Percentiles rank a stretch among this genome's conserved stretches.
phyloP scores from a whole-genome alignment of 2,329 filamentous ascomycete genomes.

The Ophiostoma triangulosporum region DNA sequence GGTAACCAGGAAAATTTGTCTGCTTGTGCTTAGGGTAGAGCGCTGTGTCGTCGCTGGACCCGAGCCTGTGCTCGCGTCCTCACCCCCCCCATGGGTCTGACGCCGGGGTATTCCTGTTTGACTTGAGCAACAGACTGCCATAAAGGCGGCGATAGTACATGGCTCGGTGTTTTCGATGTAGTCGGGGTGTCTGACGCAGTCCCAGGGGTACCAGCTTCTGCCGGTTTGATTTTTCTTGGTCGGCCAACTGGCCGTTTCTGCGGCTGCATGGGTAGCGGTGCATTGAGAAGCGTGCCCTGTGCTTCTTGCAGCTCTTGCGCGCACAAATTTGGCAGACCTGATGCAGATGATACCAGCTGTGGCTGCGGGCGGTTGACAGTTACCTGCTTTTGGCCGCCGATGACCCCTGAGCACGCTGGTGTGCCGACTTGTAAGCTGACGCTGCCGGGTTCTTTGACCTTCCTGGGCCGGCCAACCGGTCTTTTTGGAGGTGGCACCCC shows the following conservation, averaged over 20 bases:
- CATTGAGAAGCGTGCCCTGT: no score
- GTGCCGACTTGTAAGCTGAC: background rate
- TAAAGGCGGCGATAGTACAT: background rate
- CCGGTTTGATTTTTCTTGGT: background rate
- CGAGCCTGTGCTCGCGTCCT: no score
- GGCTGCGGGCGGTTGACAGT: no score
- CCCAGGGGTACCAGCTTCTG: background rate
- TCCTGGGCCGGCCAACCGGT: background rate
- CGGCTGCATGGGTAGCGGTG: background rate
- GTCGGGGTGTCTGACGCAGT: background rate
- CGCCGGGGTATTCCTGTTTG: background rate
- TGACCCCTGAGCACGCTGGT: no score
- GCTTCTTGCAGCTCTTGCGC: no score
- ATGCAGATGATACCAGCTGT: no score
- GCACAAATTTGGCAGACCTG: no score
- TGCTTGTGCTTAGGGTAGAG: no score
- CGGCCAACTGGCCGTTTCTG: background rate
- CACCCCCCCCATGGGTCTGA: no score
- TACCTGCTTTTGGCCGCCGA: no score
- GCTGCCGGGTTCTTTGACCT: background rate
- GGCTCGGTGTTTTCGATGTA: background rate
- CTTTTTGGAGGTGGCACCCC: background rate
- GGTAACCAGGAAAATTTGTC: no score
- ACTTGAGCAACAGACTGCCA: background rate
- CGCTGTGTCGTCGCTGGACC: no score